Base-by-base conservation (phyloP, 257 asterid species). In the Plantago major region DNA sequence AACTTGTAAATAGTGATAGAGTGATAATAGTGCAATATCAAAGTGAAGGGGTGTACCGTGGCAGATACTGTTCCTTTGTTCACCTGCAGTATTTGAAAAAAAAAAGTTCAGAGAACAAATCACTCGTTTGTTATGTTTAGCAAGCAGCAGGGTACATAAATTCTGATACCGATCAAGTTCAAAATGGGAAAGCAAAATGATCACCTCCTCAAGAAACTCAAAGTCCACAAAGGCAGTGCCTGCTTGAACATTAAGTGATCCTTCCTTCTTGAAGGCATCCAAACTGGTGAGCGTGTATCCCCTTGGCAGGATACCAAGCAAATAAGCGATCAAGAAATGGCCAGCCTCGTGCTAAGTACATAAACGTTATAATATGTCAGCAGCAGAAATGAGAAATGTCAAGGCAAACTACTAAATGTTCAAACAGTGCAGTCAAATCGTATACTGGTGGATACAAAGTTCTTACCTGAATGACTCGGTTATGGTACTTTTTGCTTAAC, bases 141-240 rank as follows among this genome's bases (percentile, higher is more conserved):
- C 15, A 46, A 46, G 11, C n/a, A 46, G 50, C 55, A 11, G 1
- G 18, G 55, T 50, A 10, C 44, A 22, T 18, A 54, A 19, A 60
- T 10, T 22, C 26, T 22, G 26, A 22, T 22, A 22, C 26, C 2
- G 26, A 22, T 22, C 26, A 22, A 22, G 26, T 22, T 22, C 26
- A 22, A 22, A 22, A 22, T 22, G 26, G 2, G 26, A 22, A 22
- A 22, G 26, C 26, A 60, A 55, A 76, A 80, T 67, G 55, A 95
- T 55, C 64, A 92, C 99, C 81, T 92, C 99, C 71, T 92, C 94
- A 16, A 74, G 76, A 76, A 89, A 92, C 58, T 92, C 96, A 0
- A 89, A 86, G 82, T 92, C 99, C 55, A 92, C 96, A 71, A 92
- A 92, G 30, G 92, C 88, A 44, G 97, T 84, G 71, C 99, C 99